Evolutionary conservation across 164 flowering plant species (phyloP), one percentile per base, ranked within the genome.

Genomic region (Liquidambar formosana): DNA sequence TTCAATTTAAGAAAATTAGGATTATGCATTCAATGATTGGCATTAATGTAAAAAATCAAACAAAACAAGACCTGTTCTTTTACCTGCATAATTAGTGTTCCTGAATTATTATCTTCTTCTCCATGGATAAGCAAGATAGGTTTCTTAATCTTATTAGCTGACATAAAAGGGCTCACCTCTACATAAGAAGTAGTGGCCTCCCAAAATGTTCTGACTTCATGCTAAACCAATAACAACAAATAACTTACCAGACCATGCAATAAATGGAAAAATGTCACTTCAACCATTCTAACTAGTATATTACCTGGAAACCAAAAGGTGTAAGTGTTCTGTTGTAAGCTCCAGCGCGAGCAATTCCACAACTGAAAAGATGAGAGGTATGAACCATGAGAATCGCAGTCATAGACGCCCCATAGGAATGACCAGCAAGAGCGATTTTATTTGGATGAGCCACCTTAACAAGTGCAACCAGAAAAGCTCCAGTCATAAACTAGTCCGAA

Each of bases 51-150:
- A 28, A 0, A 65, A 10, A 48, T 65, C 33, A 26, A 21, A 43
- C 15, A 45, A 51, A 46, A 49, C 4, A 46, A 45, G 21, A n/a
- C 6, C 12, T 22, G 5, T 48, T 48, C 22, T 54, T 64, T 70
- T 61, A 95, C 99, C 97, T 95, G 99, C 97, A 95, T 95, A 67
- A n/a, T n/a, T n/a, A n/a, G n/a, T n/a, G n/a, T n/a, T n/a, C n/a
- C n/a, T n/a, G n/a, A n/a, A n/a, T n/a, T n/a, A n/a, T n/a, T n/a
- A n/a, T n/a, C n/a, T n/a, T n/a, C n/a, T n/a, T n/a, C n/a, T n/a
- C n/a, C n/a, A n/a, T n/a, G n/a, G n/a, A n/a, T n/a, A n/a, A n/a
- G n/a, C n/a, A n/a, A n/a, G n/a, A n/a, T n/a, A n/a, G n/a, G n/a
- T n/a, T n/a, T n/a, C n/a, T n/a, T n/a, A n/a, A n/a, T n/a, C n/a